phyloP scores from a whole-genome alignment of 257 asterid species.

The Echites panduratus region DNA sequence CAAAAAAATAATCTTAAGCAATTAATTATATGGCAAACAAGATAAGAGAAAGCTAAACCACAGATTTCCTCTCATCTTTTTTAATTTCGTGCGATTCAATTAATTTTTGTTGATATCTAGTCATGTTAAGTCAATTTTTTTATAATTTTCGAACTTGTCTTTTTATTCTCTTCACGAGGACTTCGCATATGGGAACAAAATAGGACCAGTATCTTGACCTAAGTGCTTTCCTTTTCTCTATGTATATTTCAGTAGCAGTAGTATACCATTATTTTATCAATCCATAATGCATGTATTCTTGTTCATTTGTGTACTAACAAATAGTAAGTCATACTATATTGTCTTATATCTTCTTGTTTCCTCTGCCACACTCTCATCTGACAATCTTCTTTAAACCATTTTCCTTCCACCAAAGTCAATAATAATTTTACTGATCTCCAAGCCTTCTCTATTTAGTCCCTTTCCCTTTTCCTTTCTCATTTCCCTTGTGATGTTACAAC shows the following conservation, averaged over 20 bases:
- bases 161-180: slow-evolving; percentile 60
- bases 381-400: neutral
- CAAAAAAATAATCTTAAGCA: neutral
- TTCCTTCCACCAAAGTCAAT: neutral
- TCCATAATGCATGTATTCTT: too few relatives aligned
- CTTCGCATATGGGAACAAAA: slow-evolving; percentile 40
- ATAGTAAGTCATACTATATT: neutral
- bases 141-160: slow-evolving; percentile 13
- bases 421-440: too few relatives aligned
- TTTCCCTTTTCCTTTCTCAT: neutral
- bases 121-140: slow-evolving; percentile 25
- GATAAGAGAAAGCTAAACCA: slow-evolving; percentile 26
- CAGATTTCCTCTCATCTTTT: too few relatives aligned
- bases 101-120: slow-evolving; percentile 21
- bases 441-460: neutral
- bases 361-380: neutral
- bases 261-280: slow-evolving; percentile 20
- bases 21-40: slow-evolving; percentile 21
- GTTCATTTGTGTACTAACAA: neutral
- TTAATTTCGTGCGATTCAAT: too few relatives aligned
- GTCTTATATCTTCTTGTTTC: neutral
- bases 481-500: neutral
- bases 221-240: slow-evolving; percentile 44
- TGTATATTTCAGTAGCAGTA: slow-evolving; percentile 14
- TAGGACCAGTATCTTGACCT: slow-evolving; percentile 55